Percentiles rank a stretch among this genome's conserved stretches.
These are phyloP conservation scores for Favolaschia claudopus DNA, from an alignment of 768 basidiomycete genomes.

Conservation along the genomic window DNA sequence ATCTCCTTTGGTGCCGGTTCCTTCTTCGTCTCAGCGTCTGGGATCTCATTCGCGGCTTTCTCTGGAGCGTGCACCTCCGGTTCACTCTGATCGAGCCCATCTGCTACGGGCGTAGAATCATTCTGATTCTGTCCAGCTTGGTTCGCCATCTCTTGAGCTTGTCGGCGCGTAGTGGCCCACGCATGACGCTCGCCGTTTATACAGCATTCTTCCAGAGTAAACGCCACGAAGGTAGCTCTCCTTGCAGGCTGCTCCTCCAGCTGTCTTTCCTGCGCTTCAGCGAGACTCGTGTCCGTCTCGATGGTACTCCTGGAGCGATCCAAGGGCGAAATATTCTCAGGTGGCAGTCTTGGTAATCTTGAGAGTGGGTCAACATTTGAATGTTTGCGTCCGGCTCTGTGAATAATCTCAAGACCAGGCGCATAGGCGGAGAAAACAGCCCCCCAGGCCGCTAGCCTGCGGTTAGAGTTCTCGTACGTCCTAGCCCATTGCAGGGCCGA, in stretches of 20 bases:
- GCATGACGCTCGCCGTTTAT: background rate
- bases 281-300: background rate
- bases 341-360: background rate
- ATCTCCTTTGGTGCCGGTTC: too few relatives aligned
- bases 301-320: background rate
- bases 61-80: too few relatives aligned
- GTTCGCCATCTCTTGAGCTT: too few relatives aligned
- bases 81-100: too few relatives aligned
- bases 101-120: too few relatives aligned
- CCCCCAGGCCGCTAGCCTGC: slow-evolving; percentile 32
- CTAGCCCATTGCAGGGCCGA: slow-evolving; percentile 15
- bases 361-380: slow-evolving; percentile 13
- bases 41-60: too few relatives aligned
- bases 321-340: background rate
- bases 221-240: background rate
- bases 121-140: too few relatives aligned
- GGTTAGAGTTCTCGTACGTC: slow-evolving; percentile 14
- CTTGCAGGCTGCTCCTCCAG: background rate
- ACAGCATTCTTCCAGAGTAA: background rate
- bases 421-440: slow-evolving; percentile 27
- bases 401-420: background rate
- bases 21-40: too few relatives aligned
- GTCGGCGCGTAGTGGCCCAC: background rate
- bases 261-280: background rate
- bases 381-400: slow-evolving; percentile 1